Conservation (phyloP, 2,329 filamentous ascomycete genomes). For the Ophiostoma himal-ulmi region DNA sequence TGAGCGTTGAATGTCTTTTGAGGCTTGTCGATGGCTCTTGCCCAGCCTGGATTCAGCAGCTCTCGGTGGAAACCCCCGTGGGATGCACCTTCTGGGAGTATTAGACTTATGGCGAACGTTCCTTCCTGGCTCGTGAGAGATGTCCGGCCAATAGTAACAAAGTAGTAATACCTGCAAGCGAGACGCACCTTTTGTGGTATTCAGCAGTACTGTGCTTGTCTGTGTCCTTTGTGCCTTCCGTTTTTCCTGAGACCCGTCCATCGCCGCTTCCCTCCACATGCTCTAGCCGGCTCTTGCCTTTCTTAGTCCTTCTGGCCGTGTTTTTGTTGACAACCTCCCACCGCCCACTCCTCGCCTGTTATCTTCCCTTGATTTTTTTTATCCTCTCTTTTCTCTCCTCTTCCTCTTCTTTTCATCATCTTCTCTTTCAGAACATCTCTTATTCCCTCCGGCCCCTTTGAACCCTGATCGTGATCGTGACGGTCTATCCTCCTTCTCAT, state of each 20-base stretch:
- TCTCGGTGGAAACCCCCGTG: neutral
- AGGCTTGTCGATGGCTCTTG: neutral
- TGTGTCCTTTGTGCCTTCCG: neutral
- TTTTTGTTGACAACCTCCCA: slow-evolving; percentile 13
- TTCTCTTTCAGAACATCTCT: neutral
- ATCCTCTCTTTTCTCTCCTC: neutral
- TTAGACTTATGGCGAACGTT: neutral
- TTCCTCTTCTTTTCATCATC: neutral
- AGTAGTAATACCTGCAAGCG: neutral
- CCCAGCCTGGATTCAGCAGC: neutral
- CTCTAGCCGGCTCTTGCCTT: neutral
- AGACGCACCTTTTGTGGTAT: neutral
- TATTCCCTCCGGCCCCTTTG: neutral
- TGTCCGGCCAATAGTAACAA: neutral
- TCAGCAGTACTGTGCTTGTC: neutral
- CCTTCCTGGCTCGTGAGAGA: neutral
- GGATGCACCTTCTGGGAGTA: neutral
- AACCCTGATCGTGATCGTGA: slow-evolving; percentile 10
- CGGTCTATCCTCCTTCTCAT: slow-evolving; percentile 1
- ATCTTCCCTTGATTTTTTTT: neutral
- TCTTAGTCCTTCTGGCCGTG: neutral
- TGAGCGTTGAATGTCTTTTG: neutral
- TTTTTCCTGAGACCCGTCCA: neutral
- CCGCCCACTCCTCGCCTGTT: neutral
- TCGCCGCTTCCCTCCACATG: slow-evolving; percentile 8